phyloP scores from a whole-genome alignment of 73 alveolate species.

The Paramecium sexaurelia region DNA sequence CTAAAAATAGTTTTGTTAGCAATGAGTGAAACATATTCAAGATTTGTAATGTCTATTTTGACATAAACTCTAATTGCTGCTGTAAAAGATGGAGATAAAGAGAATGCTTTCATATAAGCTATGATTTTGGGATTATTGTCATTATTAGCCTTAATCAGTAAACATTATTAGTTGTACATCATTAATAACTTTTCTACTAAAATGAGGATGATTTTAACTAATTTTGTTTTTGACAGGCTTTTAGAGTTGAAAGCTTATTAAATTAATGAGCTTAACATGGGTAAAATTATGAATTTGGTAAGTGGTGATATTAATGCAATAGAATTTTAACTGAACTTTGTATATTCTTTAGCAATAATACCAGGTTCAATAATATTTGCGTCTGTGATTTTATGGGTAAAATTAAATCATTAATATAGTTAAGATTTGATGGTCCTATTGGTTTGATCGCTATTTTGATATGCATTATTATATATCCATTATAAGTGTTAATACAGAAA shows the following conservation, averaged over 20 bases:
- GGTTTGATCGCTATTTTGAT: constrained; percentile 55
- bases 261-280: constrained; percentile 39
- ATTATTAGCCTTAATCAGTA: background rate
- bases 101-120: background rate
- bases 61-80: constrained; percentile 9
- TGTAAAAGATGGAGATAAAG: background rate
- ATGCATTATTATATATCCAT: constrained; percentile 24
- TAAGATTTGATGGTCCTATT: constrained; percentile 53
- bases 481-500: constrained; percentile 25
- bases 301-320: constrained; percentile 47
- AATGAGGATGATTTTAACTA: constrained; percentile 33
- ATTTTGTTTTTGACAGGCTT: background rate
- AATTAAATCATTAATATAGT: background rate
- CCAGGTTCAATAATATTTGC: constrained; percentile 53
- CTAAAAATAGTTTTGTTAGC: background rate
- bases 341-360: constrained; percentile 13
- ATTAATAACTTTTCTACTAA: constrained; percentile 21
- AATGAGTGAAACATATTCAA: constrained; percentile 31
- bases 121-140: background rate
- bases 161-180: constrained; percentile 15
- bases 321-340: constrained; percentile 29
- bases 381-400: background rate
- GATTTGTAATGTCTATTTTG: constrained; percentile 1
- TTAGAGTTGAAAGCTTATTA: background rate
- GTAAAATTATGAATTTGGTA: constrained; percentile 55